Evolutionary conservation across 1,284 basidiomycete species (phyloP).

Genomic region (Schizophyllum amplum): DNA sequence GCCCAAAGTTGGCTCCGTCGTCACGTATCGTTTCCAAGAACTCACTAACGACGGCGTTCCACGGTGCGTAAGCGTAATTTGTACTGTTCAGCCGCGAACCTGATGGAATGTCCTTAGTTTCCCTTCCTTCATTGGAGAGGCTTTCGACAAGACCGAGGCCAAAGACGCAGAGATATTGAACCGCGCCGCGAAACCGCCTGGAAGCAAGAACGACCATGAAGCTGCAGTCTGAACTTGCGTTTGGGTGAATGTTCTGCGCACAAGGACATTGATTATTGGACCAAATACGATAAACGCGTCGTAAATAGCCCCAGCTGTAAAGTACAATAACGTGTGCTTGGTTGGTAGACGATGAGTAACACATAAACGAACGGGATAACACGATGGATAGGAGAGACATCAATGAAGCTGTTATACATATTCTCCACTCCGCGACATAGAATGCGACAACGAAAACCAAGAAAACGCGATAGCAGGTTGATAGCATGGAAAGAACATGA

Average conservation of each 20-base stretch:
- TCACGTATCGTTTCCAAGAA: slow-evolving; percentile 61
- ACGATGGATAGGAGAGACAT: background rate
- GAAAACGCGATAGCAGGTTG: background rate
- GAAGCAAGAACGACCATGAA: too few species aligned
- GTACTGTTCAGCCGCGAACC: background rate
- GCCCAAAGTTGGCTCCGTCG: slow-evolving; percentile 51
- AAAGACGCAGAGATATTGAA: slow-evolving; percentile 42
- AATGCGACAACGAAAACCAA: background rate
- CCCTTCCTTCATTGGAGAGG: slow-evolving; percentile 51
- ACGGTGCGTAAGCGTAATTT: slow-evolving; percentile 25
- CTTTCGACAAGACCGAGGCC: slow-evolving; percentile 41
- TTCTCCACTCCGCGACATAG: background rate
- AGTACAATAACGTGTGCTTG: background rate
- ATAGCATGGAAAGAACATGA: background rate
- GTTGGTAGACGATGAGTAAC: background rate
- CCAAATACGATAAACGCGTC: background rate
- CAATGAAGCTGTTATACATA: too few species aligned
- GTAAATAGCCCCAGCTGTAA: background rate
- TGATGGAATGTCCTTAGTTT: slow-evolving; percentile 31
- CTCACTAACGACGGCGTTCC: slow-evolving; percentile 51
- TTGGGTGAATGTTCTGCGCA: too few species aligned
- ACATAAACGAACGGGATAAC: background rate
- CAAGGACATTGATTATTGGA: background rate
- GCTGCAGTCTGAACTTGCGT: too few species aligned
- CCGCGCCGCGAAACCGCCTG: too few species aligned